phyloP scores from a whole-genome alignment of 805 yeast species.

The Saccharomyces eubayanus region DNA sequence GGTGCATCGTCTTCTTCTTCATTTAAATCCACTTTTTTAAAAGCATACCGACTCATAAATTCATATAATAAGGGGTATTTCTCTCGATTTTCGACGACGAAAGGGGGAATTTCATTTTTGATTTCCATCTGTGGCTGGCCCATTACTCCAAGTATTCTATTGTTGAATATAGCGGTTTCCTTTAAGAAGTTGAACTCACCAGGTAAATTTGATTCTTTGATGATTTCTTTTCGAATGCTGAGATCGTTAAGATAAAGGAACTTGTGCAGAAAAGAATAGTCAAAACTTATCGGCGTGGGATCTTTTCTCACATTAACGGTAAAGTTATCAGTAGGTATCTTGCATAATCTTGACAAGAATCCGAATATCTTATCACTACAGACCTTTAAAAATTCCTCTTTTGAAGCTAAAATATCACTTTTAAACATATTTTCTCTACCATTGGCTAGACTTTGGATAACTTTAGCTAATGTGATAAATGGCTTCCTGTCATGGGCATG shows the following conservation, averaged over 20 bases:
- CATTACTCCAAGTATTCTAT: slow-evolving; percentile 36
- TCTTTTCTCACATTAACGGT: slow-evolving; percentile 15
- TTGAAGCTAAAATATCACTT: slow-evolving; percentile 44
- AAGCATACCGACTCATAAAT: slow-evolving; percentile 59
- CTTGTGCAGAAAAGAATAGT: slow-evolving; percentile 38
- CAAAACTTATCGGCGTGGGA: slow-evolving; percentile 14
- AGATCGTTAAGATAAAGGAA: slow-evolving; percentile 43
- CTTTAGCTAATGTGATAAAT: slow-evolving; percentile 67
- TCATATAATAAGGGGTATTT: slow-evolving; percentile 49
- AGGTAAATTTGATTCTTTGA: slow-evolving; percentile 7
- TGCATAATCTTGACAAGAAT: slow-evolving; percentile 33
- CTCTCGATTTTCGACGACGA: slow-evolving; percentile 41
- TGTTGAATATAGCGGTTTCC: slow-evolving; percentile 33
- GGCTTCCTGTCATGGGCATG: slow-evolving; percentile 45
- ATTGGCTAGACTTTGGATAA: slow-evolving; percentile 77
- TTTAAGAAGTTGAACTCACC: slow-evolving; percentile 16
- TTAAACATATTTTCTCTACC: slow-evolving; percentile 57
- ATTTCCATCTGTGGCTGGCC: slow-evolving; percentile 53
- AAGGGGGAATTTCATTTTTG: slow-evolving; percentile 47
- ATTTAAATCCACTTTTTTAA: slow-evolving; percentile 40
- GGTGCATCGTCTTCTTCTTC: slow-evolving; percentile 28
- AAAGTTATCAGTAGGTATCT: slow-evolving; percentile 10
- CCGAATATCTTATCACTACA: slow-evolving; percentile 32
- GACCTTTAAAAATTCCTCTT: slow-evolving; percentile 33
- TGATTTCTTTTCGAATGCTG: slow-evolving; percentile 23